Evolutionary conservation across 176 grass and related monocot genomes (phyloP).

Genomic region (Triticum timopheevii): DNA sequence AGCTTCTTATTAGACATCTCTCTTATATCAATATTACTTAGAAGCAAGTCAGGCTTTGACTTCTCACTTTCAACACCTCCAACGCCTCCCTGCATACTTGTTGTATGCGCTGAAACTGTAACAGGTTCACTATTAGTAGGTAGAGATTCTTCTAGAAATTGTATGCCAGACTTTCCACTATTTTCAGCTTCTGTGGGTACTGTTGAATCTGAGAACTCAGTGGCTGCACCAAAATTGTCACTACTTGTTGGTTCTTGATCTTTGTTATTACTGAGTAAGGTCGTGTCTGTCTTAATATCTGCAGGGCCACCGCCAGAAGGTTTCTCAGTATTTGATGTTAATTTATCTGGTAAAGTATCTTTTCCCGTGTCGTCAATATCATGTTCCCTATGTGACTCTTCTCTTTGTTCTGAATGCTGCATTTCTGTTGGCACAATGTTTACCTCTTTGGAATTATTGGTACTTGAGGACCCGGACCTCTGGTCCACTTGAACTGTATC

Average conservation of each 20-base stretch:
- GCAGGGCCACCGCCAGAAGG: conserved; percentile 36
- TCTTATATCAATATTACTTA: conserved; percentile 69
- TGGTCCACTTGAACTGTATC: conserved; percentile 45
- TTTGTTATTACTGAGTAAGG: conserved; percentile 29
- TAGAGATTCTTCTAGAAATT: conserved; percentile 49
- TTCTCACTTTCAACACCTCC: conserved; percentile 52
- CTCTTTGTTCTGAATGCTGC: conserved; percentile 40
- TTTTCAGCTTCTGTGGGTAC: conserved; percentile 36
- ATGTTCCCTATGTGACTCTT: conserved; percentile 39
- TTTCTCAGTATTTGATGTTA: conserved; percentile 44
- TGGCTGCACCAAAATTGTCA: conserved; percentile 21
- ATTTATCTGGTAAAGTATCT: conserved; percentile 43
- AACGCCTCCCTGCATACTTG: conserved; percentile 30
- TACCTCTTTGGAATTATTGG: conserved; percentile 38
- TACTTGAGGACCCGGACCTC: conserved; percentile 22
- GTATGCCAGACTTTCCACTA: conserved; percentile 39
- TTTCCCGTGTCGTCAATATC: conserved; percentile 34
- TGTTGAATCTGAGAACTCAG: conserved; percentile 39
- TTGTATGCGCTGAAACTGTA: conserved; percentile 40
- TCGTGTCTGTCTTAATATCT: conserved; percentile 29
- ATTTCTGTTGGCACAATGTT: conserved; percentile 31
- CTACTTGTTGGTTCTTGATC: conserved; percentile 45
- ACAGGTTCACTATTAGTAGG: conserved; percentile 50
- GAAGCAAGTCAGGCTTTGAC: conserved; percentile 48
- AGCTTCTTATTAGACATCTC: conserved; percentile 86